phyloP scores from a whole-genome alignment of 192 early-diverging fungal species.

The Podila minutissima region DNA sequence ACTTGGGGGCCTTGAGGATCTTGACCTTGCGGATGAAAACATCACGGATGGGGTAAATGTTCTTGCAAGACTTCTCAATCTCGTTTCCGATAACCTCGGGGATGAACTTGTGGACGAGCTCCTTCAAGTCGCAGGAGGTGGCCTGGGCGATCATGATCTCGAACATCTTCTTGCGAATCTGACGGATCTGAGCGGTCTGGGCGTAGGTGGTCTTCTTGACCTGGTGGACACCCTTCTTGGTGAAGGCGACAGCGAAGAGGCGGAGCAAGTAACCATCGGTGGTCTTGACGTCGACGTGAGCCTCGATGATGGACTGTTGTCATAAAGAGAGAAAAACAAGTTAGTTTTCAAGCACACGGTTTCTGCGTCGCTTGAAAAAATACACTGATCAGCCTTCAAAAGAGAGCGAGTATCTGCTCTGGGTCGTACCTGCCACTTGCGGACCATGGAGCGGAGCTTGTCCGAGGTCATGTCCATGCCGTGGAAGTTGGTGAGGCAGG shows the following conservation, averaged over 20 bases:
- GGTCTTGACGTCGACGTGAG: slow-evolving; percentile 99
- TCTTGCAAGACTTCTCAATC: slow-evolving; percentile 97
- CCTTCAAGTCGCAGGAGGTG: slow-evolving; percentile 90
- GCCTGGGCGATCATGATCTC: slow-evolving; percentile 95
- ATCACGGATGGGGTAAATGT: slow-evolving; percentile 99
- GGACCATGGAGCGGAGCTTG: slow-evolving; percentile 99
- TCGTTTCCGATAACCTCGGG: slow-evolving; percentile 97
- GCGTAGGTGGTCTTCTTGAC: slow-evolving; percentile 99
- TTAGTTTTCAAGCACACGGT: no score
- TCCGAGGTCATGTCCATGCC: slow-evolving; percentile 99
- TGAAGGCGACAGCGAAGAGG: slow-evolving; percentile 98
- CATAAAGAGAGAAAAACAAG: no score
- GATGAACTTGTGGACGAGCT: slow-evolving; percentile 96
- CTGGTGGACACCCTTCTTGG: slow-evolving; percentile 93
- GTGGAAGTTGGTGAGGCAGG: slow-evolving; percentile 99
- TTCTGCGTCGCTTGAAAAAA: no score
- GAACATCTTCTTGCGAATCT: slow-evolving; percentile 99
- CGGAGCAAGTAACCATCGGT: slow-evolving; percentile 99
- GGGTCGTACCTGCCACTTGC: slow-evolving; percentile 99
- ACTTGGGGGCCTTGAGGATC: slow-evolving; percentile 99
- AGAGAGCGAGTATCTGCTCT: no score
- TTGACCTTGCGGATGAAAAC: slow-evolving; percentile 98
- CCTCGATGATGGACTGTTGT: slow-evolving; percentile 92
- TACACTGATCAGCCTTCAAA: no score
- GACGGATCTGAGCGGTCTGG: slow-evolving; percentile 94